Base-by-base conservation (phyloP, 495 filamentous ascomycete species). In the Ramalina peruviana region DNA sequence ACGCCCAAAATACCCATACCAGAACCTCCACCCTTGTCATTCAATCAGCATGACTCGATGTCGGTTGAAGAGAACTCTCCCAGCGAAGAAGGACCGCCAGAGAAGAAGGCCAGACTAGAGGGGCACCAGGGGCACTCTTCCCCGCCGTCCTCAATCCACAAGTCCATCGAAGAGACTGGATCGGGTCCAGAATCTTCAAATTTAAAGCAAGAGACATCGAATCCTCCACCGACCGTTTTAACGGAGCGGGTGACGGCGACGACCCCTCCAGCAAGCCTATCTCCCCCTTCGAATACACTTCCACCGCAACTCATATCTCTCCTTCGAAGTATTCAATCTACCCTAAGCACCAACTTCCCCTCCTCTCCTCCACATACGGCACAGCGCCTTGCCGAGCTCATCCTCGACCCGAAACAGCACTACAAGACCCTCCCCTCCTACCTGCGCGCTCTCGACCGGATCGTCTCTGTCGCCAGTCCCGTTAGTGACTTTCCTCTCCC, bases 321-420 rank as follows among this genome's bases (percentile, higher is more conserved):
- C 40, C 70, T 92, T 48, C 58, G 65, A 41, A 79, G 78, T 25
- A 85, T 92, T 43, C 78, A 73, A 21, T 72, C 69, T 4, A 81
- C 77, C n/a, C 70, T 98, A 39, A 71, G 66, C 36, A 68, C 68
- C 3, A 74, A 75, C 53, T 98, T 98, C 66, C 36, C 73, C 25
- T 66, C 70, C 1, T 77, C 85, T 52, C 92, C 92, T 1, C 92
- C 92, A 0, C 88, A 97, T 61, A 97, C 92, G 0, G 73, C 94
- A 46, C 92, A 98, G 66, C 84, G 92, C 40, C 75, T 98, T 30
- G 78, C 92, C 17, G 92, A 98, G 71, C 83, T 98, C n/a, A 71
- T 96, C 37, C 72, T 92, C 12, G 62, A 63, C 16, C 92, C 92
- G 6, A 82, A 67, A 37, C 68, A 73, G 39, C 86, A 94, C 64